phyloP scores from a whole-genome alignment of 352 stramenopile genomes.

The Halophytophthora polymorphica region DNA sequence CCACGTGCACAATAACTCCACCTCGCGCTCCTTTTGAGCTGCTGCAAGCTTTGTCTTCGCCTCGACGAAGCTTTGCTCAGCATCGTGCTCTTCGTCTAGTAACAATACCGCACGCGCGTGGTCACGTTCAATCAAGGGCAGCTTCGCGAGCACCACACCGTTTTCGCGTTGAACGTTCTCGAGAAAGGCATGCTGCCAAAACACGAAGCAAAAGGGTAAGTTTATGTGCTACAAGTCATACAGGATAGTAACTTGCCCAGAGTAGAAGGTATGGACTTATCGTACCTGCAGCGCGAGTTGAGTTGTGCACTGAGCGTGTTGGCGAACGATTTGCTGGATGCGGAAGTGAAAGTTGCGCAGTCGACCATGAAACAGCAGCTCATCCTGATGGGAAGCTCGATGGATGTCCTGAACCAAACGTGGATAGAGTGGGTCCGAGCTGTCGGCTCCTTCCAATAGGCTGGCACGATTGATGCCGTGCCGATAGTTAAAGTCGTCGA shows the following conservation, averaged over 20 bases:
- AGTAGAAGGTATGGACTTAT: neutral
- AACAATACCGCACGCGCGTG: conserved; percentile 40
- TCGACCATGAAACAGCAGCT: conserved; percentile 64
- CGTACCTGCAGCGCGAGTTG: conserved; percentile 54
- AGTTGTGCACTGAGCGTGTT: conserved; percentile 34
- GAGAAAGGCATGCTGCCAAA: conserved; percentile 45
- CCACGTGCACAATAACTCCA: conserved; percentile 7
- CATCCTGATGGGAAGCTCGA: conserved; percentile 51
- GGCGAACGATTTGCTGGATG: conserved; percentile 47
- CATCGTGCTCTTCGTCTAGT: conserved; percentile 41
- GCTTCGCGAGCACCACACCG: conserved; percentile 41
- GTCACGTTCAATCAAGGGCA: conserved; percentile 57
- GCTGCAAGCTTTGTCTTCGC: conserved; percentile 24
- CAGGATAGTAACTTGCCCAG: neutral
- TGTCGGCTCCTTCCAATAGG: conserved; percentile 18
- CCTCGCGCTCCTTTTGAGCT: conserved; percentile 45
- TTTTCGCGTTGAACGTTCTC: conserved; percentile 44
- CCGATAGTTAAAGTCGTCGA: conserved; percentile 70
- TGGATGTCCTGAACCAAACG: conserved; percentile 52
- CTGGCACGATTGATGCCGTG: conserved; percentile 51
- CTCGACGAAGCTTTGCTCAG: conserved; percentile 20
- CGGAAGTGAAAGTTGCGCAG: conserved; percentile 68
- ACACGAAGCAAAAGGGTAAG: neutral
- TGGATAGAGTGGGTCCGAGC: conserved; percentile 44
- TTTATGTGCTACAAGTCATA: neutral